These are phyloP conservation scores for Cryptosporidium parvum DNA, from an alignment of 169 alveolate genomes.

Conservation along the genomic window DNA sequence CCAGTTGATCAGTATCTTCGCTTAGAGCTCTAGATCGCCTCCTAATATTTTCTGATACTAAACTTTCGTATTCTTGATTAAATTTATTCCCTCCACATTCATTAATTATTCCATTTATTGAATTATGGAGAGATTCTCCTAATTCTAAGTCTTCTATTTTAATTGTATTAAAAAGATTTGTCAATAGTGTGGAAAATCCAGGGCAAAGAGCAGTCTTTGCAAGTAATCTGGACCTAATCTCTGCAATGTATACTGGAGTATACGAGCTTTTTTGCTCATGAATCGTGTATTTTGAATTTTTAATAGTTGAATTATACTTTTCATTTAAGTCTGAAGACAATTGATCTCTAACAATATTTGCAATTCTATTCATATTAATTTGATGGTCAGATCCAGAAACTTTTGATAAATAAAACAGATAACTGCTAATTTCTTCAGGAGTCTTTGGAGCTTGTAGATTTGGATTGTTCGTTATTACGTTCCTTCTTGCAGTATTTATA, in stretches of 20 bases:
- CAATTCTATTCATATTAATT: slow-evolving; percentile 10
- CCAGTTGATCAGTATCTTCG: slow-evolving; percentile 3
- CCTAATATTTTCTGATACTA: background rate
- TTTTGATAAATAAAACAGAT: slow-evolving; percentile 37
- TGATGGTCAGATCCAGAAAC: slow-evolving; percentile 38
- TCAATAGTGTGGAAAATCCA: slow-evolving; percentile 53
- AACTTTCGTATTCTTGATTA: background rate
- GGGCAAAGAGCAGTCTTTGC: slow-evolving; percentile 73
- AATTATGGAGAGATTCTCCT: slow-evolving; percentile 38
- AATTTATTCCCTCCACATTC: slow-evolving; percentile 13
- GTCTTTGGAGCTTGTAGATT: slow-evolving; percentile 53
- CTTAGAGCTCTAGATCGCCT: background rate
- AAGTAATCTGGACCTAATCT: slow-evolving; percentile 61
- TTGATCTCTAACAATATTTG: background rate
- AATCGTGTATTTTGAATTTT: background rate
- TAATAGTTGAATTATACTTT: background rate
- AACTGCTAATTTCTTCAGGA: slow-evolving; percentile 67
- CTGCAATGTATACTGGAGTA: slow-evolving; percentile 56
- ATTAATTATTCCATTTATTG: slow-evolving; percentile 33
- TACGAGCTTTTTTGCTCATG: slow-evolving; percentile 27
- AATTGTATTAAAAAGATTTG: slow-evolving; percentile 46
- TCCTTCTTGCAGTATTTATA: slow-evolving; percentile 35
- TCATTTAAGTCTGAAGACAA: background rate
- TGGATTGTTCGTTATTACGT: slow-evolving; percentile 39
- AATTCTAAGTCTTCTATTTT: slow-evolving; percentile 31